Evolutionary conservation across 2,329 filamentous ascomycete genomes (phyloP).

Genomic region (Tolypocladium sp.): DNA sequence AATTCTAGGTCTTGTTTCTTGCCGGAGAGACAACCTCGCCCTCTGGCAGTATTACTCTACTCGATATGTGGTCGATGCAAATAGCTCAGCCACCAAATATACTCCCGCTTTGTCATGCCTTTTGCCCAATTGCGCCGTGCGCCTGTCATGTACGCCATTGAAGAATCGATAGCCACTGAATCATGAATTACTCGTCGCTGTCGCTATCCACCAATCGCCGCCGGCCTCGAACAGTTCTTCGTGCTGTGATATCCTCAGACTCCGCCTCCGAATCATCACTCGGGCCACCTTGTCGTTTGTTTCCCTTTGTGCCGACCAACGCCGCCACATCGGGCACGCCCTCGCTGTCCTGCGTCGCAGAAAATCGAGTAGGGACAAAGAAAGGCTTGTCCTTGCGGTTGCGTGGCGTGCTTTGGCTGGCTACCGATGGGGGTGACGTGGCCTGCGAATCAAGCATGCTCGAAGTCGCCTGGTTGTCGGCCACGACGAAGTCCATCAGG

Average conservation of each 20-base stretch:
- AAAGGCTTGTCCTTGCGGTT: slow-evolving; percentile 18
- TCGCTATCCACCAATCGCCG: slow-evolving; percentile 21
- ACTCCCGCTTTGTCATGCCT: background rate
- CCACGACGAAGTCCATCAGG: slow-evolving; percentile 48
- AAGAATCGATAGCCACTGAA: background rate
- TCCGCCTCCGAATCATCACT: slow-evolving; percentile 8
- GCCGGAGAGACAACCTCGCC: background rate
- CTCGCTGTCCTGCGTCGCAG: slow-evolving; percentile 31
- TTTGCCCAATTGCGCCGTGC: background rate
- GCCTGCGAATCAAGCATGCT: slow-evolving; percentile 23
- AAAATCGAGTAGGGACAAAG: slow-evolving; percentile 27
- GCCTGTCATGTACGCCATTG: background rate
- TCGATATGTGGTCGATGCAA: slow-evolving; percentile 1
- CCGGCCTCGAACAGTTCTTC: slow-evolving; percentile 14
- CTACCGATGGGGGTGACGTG: slow-evolving; percentile 14
- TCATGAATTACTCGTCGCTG: slow-evolving; percentile 12
- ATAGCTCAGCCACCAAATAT: slow-evolving; percentile 9
- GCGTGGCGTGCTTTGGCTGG: slow-evolving; percentile 9
- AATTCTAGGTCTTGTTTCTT: background rate
- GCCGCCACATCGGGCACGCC: slow-evolving; percentile 25
- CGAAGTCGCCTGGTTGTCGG: slow-evolving; percentile 32
- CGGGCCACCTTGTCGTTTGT: background rate
- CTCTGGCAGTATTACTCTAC: background rate
- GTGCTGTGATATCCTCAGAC: slow-evolving; percentile 8
- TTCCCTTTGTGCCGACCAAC: slow-evolving; percentile 9